Base-by-base conservation (phyloP, 306 rosid genomes). In the Pyrus betulifolia region DNA sequence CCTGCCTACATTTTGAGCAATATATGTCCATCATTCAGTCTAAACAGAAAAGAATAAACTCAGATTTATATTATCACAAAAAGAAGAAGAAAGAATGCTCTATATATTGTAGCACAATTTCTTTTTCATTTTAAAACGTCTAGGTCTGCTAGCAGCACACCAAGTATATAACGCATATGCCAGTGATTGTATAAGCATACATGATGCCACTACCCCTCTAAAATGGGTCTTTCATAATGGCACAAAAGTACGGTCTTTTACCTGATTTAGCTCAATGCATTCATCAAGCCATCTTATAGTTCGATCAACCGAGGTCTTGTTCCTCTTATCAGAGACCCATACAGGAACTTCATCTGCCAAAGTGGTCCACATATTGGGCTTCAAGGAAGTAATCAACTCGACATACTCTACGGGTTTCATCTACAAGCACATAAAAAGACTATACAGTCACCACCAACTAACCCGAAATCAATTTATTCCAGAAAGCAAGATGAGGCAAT, bases 281-380 rank as follows among this genome's bases (percentile, higher is more conserved):
- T 92, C 96, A 65, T 92, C 98, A 76, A 95, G 92, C 99, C 99
- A 95, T 74, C 76, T 88, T 71, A 95, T 61, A 74, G 99, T 92
- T 76, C 99, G 89, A 84, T 95, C 97, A 66, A 92, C 97, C 0
- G 99, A 90, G 77, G 87, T 84, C 78, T 19, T 86, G 87, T 90
- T 92, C 85, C 99, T 92, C 87, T 92, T 90, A 40, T 83, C 82
- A 25, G 92, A 76, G 45, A 89, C 99, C 97, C 97, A 92, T 33
- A 93, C 84, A 64, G 99, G 97, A 40, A 92, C 97, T 78, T 95
- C 99, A 76, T 95, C 97, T 35, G 97, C 93, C 93, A 95, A 85
- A 83, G 92, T 67, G 19, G 84, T 91, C 99, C 99, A 95, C 67
- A 90, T 74, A 66, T 92, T 85, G 19, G 97, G 97, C 81, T 74